A percentile compares a stretch with the other conserved stretches of the same genome.
Evolutionary conservation across 768 basidiomycete species (phyloP).

Genomic region (Russula dissimulans): DNA sequence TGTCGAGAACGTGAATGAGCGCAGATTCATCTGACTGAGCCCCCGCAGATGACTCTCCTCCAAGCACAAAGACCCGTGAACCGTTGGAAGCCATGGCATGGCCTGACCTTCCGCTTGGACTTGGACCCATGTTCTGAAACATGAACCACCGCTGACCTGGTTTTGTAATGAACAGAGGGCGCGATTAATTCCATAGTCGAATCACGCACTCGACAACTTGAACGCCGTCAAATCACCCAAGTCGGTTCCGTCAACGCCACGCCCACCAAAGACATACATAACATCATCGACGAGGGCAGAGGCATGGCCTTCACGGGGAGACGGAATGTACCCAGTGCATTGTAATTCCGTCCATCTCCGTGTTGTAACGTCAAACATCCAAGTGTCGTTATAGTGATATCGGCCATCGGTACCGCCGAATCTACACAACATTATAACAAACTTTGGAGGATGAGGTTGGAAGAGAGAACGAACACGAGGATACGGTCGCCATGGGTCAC

Average conservation of each 20-base stretch:
- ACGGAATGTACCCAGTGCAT: slow-evolving; percentile 95
- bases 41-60: slow-evolving; percentile 82
- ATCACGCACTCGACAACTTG: slow-evolving; percentile 84
- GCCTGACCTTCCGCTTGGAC: slow-evolving; percentile 85
- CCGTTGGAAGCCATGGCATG: slow-evolving; percentile 98
- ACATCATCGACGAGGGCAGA: slow-evolving; percentile 96
- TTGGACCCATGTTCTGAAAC: slow-evolving; percentile 99
- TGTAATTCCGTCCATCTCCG: slow-evolving; percentile 83
- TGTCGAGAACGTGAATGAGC: slow-evolving; percentile 87
- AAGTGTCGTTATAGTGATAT: slow-evolving; percentile 98
- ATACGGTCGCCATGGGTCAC: slow-evolving; percentile 60
- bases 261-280: slow-evolving; percentile 93
- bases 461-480: slow-evolving; percentile 14
- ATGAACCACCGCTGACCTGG: slow-evolving; percentile 98
- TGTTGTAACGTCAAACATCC: slow-evolving; percentile 81
- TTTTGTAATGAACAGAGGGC: neutral
- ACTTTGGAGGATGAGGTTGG: slow-evolving; percentile 10
- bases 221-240: slow-evolving; percentile 91
- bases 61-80: slow-evolving; percentile 82
- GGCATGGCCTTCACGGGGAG: slow-evolving; percentile 92
- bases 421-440: slow-evolving; percentile 32
- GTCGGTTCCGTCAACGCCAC: slow-evolving; percentile 96
- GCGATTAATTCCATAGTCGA: neutral
- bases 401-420: slow-evolving; percentile 99
- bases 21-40: slow-evolving; percentile 69